Evolutionary conservation across 2,329 filamentous ascomycete species (phyloP).

Genomic region (Ceratocystis alfenasii): DNA sequence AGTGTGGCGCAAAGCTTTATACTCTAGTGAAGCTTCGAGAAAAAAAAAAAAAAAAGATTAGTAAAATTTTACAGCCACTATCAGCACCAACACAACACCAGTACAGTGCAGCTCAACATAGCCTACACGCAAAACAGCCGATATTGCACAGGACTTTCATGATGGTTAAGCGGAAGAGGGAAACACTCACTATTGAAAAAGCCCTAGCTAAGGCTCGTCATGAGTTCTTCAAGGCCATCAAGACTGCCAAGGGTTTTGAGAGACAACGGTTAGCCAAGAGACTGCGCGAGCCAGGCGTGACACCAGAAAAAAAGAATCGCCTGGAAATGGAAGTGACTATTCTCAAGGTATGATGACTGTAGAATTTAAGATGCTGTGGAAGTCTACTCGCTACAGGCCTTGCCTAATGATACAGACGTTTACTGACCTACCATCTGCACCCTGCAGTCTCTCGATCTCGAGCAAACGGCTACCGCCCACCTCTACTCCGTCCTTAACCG

Average conservation of each 20-base stretch:
- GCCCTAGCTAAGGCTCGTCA: conserved; percentile 45
- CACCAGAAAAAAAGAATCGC: conserved; percentile 41
- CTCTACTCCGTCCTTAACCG: conserved; percentile 43
- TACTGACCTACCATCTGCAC: conserved; percentile 16
- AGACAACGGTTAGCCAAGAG: conserved; percentile 60
- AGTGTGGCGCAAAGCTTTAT: conserved; percentile 16
- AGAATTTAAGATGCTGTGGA: too few species aligned
- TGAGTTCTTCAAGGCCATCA: conserved; percentile 54
- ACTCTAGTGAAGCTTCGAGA: conserved; percentile 14
- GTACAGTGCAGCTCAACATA: background rate
- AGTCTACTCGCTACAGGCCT: background rate
- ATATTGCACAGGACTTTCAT: conserved; percentile 14
- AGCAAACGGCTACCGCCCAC: conserved; percentile 45
- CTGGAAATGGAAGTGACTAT: conserved; percentile 50
- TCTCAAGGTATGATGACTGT: conserved; percentile 36
- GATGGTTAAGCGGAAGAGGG: conserved; percentile 50
- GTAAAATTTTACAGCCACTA: background rate
- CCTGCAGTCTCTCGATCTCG: conserved; percentile 43
- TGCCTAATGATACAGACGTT: background rate
- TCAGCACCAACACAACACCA: background rate
- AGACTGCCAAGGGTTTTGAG: conserved; percentile 63
- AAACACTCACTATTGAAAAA: conserved; percentile 36
- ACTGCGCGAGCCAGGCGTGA: conserved; percentile 37
- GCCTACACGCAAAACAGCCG: background rate
- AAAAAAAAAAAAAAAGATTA: conserved; percentile 17